Conservation (phyloP, 225 moss, liverwort and hornwort species). For the Climacium dendroides region DNA sequence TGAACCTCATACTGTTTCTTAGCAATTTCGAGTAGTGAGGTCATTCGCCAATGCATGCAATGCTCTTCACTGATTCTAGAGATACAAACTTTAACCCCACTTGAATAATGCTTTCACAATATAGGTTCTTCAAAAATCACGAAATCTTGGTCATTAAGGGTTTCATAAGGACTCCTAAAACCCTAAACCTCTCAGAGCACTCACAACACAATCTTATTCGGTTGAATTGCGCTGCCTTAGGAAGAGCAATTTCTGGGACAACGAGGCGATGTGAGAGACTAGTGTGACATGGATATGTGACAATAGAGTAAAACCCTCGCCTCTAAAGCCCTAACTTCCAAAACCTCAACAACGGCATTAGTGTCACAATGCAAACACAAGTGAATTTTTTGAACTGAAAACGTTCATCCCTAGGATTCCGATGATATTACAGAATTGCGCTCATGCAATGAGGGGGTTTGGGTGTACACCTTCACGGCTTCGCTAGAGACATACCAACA, state of each 20-base stretch:
- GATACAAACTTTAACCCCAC: background rate
- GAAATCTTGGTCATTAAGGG: background rate
- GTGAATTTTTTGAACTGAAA: background rate
- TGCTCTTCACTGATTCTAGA: background rate
- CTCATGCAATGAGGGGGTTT: background rate
- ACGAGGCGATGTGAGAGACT: background rate
- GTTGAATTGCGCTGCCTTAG: background rate
- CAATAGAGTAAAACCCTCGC: background rate
- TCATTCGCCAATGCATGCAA: background rate
- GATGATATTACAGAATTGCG: background rate
- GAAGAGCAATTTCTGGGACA: background rate
- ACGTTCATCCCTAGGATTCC: background rate
- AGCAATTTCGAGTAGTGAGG: background rate
- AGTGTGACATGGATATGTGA: background rate
- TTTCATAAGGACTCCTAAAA: background rate
- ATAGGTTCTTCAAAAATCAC: background rate
- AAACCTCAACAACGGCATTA: background rate
- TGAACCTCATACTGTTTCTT: background rate
- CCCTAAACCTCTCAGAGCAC: conserved; percentile 5
- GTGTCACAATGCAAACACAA: background rate
- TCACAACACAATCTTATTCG: background rate
- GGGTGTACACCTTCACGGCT: background rate
- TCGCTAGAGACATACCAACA: background rate
- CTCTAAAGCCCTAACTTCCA: background rate
- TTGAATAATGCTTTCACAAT: background rate